Evolutionary conservation across 2,329 filamentous ascomycete species (phyloP).

Genomic region (Cercospora sp.): DNA sequence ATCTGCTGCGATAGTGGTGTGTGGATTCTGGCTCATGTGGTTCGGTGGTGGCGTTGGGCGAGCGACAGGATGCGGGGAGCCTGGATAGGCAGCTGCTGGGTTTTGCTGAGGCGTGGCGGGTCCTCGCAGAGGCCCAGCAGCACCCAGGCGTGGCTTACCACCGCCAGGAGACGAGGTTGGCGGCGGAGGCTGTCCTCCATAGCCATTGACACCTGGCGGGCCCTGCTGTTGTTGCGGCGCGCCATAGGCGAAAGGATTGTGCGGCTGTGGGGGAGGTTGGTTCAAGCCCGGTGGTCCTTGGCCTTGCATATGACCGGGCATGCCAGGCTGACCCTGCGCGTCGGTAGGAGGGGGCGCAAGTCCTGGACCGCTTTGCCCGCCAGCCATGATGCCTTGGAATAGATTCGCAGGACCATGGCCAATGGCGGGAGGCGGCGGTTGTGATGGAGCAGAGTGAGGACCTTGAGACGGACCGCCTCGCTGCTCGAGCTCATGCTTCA

Average conservation of each 20-base stretch:
- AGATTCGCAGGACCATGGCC: constrained; percentile 86
- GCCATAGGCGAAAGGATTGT: constrained; percentile 66
- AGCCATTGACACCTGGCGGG: constrained; percentile 63
- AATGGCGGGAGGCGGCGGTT: constrained; percentile 81
- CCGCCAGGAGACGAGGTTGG: constrained; percentile 85
- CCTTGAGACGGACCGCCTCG: constrained; percentile 64
- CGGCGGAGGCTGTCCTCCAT: constrained; percentile 80
- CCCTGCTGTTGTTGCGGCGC: constrained; percentile 63
- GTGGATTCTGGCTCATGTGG: constrained; percentile 27
- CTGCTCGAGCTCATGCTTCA: constrained; percentile 83
- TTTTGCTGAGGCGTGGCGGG: constrained; percentile 92
- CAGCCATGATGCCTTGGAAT: constrained; percentile 95
- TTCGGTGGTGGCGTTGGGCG: constrained; percentile 70
- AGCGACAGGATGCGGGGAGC: constrained; percentile 77
- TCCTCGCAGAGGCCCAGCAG: constrained; percentile 43
- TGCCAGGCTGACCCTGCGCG: constrained; percentile 57
- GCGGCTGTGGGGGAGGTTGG: constrained; percentile 59
- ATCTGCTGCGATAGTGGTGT: constrained; percentile 32
- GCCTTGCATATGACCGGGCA: constrained; percentile 65
- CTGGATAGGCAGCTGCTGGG: constrained; percentile 81
- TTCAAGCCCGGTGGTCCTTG: constrained; percentile 71
- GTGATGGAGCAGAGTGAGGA: constrained; percentile 73
- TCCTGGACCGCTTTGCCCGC: constrained; percentile 79
- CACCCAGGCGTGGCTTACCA: constrained; percentile 58
- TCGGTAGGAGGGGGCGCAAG: constrained; percentile 64